These are phyloP conservation scores for Leccinellum rugosiceps DNA, from an alignment of 768 basidiomycete species.

Conservation along the genomic window DNA sequence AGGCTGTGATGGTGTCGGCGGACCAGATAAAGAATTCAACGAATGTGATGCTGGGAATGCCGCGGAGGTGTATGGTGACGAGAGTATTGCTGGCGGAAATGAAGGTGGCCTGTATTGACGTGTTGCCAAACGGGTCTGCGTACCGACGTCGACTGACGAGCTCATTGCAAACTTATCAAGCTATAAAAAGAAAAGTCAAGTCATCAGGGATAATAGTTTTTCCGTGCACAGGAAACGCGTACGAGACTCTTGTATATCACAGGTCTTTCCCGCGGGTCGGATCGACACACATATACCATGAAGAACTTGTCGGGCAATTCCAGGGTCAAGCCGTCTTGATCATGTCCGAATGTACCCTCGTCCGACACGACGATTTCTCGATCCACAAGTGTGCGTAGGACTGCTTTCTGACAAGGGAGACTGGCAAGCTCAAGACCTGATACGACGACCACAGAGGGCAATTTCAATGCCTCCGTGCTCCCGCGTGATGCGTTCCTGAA, in stretches of 20 bases:
- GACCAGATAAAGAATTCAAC: constrained; percentile 20
- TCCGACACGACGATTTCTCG: constrained; percentile 44
- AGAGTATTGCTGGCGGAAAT: constrained; percentile 22
- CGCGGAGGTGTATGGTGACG: constrained; percentile 33
- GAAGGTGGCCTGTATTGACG: constrained; percentile 33
- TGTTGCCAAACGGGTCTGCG: constrained; percentile 34
- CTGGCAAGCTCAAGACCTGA: constrained; percentile 67
- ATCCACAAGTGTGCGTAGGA: constrained; percentile 52
- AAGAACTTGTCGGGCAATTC: constrained; percentile 63
- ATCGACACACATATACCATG: constrained; percentile 67
- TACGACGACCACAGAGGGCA: constrained; percentile 61
- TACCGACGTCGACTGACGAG: constrained; percentile 51
- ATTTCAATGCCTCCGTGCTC: constrained; percentile 27
- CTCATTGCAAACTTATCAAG: constrained; percentile 81
- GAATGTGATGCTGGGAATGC: constrained; percentile 17
- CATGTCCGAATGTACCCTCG: constrained; percentile 12
- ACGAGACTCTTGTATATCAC: constrained; percentile 64
- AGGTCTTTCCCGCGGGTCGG: constrained; percentile 63
- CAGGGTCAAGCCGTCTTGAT: constrained; percentile 28
- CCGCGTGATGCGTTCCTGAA: constrained; percentile 14
- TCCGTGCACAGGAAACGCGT: constrained; percentile 23
- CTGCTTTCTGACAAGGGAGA: constrained; percentile 52
- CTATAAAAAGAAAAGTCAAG: constrained; percentile 34
- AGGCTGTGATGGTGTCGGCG: constrained; percentile 21
- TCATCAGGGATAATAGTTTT: neutral